Evolutionary conservation across 768 basidiomycete species (phyloP).

Genomic region (Amanita polypyramis): DNA sequence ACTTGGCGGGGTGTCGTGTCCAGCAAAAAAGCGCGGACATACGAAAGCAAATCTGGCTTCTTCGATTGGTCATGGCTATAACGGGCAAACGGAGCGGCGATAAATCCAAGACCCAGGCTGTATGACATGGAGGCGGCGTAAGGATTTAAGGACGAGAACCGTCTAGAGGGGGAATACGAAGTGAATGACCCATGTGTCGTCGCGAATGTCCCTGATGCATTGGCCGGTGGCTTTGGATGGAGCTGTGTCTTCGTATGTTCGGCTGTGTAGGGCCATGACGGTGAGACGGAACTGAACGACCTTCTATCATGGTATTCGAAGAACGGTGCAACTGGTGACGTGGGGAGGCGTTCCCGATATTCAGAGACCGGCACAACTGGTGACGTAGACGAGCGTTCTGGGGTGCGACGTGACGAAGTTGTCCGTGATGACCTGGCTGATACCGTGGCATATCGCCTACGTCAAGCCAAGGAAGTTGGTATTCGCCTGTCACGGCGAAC

Average conservation of each 20-base stretch:
- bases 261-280: background rate
- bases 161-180: background rate
- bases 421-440: too few species aligned
- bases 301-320: background rate
- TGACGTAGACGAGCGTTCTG: background rate
- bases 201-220: background rate
- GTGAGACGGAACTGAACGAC: background rate
- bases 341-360: background rate
- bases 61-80: background rate
- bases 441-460: too few species aligned
- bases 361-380: too few species aligned
- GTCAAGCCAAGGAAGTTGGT: too few species aligned
- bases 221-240: background rate
- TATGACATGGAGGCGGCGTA: background rate
- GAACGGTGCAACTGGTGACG: background rate
- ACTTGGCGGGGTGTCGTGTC: slow-evolving; percentile 21
- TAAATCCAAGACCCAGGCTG: background rate
- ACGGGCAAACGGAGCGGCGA: too few species aligned
- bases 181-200: background rate
- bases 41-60: background rate
- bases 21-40: slow-evolving; percentile 15
- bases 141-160: background rate
- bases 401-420: too few species aligned
- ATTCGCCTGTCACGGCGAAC: too few species aligned
- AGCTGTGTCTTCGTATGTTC: background rate